Conservation (phyloP, 305 asterid genomes). For the Ilex paraguariensis region DNA sequence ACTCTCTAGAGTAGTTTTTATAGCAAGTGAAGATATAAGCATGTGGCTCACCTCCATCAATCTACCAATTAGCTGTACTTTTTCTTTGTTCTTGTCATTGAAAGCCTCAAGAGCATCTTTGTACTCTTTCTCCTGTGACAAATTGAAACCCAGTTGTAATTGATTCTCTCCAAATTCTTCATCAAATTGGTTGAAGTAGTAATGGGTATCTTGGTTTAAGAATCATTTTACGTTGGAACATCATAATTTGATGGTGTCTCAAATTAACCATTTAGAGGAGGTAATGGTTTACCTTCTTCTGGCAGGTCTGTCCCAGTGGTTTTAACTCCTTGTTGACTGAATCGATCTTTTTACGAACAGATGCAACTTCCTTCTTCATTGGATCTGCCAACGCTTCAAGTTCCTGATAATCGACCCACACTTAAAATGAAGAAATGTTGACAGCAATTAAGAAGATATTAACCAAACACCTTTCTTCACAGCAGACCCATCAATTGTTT, state of each 20-base stretch:
- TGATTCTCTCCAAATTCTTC: neutral
- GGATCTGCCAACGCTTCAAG: slow-evolving; percentile 84
- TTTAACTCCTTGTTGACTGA: slow-evolving; percentile 81
- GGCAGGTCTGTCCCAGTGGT: slow-evolving; percentile 90
- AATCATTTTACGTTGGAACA: no score
- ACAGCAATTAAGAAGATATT: neutral
- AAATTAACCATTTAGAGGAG: slow-evolving; percentile 3
- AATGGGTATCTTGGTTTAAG: neutral
- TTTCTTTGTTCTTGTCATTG: slow-evolving; percentile 93
- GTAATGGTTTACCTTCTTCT: slow-evolving; percentile 68
- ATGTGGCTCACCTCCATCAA: slow-evolving; percentile 82
- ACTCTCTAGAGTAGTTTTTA: neutral
- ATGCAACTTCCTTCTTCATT: slow-evolving; percentile 80
- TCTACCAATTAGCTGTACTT: slow-evolving; percentile 89
- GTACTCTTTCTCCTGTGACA: slow-evolving; percentile 79
- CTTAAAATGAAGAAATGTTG: neutral
- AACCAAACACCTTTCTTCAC: no score
- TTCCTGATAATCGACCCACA: slow-evolving; percentile 46
- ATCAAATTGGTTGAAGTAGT: neutral
- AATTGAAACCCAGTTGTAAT: neutral
- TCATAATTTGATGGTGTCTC: neutral
- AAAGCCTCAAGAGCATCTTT: slow-evolving; percentile 94
- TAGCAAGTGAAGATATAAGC: neutral
- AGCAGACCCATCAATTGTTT: no score
- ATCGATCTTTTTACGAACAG: slow-evolving; percentile 82